Evolutionary conservation across 176 grass and related monocot genomes (phyloP), one percentile per base, ranked within the genome.

Genomic region (Juncus effusus): DNA sequence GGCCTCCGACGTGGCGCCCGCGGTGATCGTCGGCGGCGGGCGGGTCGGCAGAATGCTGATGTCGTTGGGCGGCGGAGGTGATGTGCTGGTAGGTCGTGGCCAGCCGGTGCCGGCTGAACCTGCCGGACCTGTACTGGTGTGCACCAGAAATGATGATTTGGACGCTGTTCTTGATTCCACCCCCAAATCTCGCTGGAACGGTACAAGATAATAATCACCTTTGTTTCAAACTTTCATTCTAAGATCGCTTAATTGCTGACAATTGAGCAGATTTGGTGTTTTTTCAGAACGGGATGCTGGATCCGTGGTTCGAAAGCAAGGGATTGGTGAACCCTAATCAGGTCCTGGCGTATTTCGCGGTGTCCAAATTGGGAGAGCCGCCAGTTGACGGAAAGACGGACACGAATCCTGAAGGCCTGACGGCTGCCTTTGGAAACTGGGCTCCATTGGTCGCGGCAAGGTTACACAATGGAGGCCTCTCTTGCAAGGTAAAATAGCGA

Each of bases 251-350:
- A 45, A 70, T 38, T 57, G 49, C 71, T 83, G 72, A 85, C 58
- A 81, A 74, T 82, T 63, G 54, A 87, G 79, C 87, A 82, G 93
- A 97, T 83, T 86, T 97, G 67, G 88, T 97, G 54, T 97, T 97
- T 74, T 91, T 97, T 80, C 93, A 97, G 93, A 97, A 97, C 62
- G 93, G 93, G 8, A 97, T 97, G 93, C 65, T 97, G 59, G 93
- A 97, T 10, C 93, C 93, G 12, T 97, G 93, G 93, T 81, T 97
- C 1, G 41, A 91, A 67, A 97, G 82, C 78, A 91, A 97, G 72
- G 93, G 93, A 10, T 61, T 97, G 50, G 80, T 73, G 59, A 77
- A 89, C 38, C 74, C 93, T 9, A 86, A 92, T 64, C 93, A 97
- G 73, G 88, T 97, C 1, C 74, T 97, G 60, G 93, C 93, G 5